Evolutionary conservation across 2,329 filamentous ascomycete genomes (phyloP).

Genomic region (Anisogramma anomala): DNA sequence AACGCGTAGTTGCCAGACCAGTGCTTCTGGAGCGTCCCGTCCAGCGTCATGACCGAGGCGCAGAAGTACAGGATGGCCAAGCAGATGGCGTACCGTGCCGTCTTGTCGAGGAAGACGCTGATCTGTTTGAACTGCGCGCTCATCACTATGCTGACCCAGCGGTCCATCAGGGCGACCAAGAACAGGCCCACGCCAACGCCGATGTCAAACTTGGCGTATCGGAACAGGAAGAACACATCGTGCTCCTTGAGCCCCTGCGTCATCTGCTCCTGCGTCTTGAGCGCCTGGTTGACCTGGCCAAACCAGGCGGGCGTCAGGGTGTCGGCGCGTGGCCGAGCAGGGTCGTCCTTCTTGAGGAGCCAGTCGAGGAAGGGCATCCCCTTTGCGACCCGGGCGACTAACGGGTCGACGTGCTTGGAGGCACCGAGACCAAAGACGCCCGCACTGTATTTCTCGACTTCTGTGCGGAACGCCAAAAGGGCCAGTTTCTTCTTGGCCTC

Average conservation of each 20-base stretch:
- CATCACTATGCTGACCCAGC: constrained; percentile 28
- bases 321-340: constrained; percentile 19
- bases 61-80: constrained; percentile 30
- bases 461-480: constrained; percentile 22
- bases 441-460: constrained; percentile 22
- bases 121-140: constrained; percentile 19
- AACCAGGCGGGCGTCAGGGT: constrained; percentile 26
- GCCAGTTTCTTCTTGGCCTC: constrained; percentile 17
- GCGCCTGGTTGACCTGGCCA: constrained; percentile 23
- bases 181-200: constrained; percentile 27
- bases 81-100: constrained; percentile 26
- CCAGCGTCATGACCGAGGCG: constrained; percentile 27
- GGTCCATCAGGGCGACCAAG: constrained; percentile 28
- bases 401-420: constrained; percentile 13
- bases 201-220: constrained; percentile 25
- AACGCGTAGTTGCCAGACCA: constrained; percentile 25
- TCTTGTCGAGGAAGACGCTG: constrained; percentile 22
- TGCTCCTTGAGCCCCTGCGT: constrained; percentile 27
- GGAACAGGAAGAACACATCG: constrained; percentile 27
- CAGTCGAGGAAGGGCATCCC: constrained; percentile 25
- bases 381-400: constrained; percentile 18
- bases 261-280: constrained; percentile 25
- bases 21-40: constrained; percentile 26
- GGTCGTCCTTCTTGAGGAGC: constrained; percentile 25
- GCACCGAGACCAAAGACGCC: constrained; percentile 10